Evolutionary conservation across 768 basidiomycete genomes (phyloP).

Genomic region (Phaeotremella fagi): DNA sequence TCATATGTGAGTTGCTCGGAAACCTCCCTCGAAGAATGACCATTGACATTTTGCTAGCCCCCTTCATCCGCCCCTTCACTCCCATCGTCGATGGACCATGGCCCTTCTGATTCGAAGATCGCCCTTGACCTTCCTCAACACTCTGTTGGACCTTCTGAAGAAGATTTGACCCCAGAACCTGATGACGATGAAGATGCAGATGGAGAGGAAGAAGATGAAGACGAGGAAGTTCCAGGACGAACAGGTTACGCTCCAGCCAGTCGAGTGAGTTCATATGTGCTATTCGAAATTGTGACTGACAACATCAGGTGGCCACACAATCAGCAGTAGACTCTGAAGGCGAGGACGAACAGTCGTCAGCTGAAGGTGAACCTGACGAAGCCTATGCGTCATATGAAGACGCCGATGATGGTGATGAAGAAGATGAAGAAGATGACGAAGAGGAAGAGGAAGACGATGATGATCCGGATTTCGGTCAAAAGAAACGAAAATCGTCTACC

Average conservation of each 20-base stretch:
- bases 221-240: neutral
- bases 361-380: neutral
- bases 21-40: neutral
- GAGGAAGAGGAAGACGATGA: slow-evolving; percentile 32
- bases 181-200: slow-evolving; percentile 14
- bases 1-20: neutral
- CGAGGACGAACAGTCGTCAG: neutral
- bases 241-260: neutral
- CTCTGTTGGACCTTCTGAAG: slow-evolving; percentile 18
- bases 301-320: neutral
- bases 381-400: neutral
- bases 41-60: neutral
- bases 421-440: slow-evolving; percentile 27
- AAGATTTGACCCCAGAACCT: slow-evolving; percentile 30
- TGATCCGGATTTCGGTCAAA: slow-evolving; percentile 24
- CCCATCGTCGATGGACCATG: neutral
- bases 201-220: slow-evolving; percentile 12
- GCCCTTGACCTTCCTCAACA: slow-evolving; percentile 11
- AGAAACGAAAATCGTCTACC: slow-evolving; percentile 13
- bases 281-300: neutral
- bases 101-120: slow-evolving; percentile 7
- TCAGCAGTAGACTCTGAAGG: neutral
- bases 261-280: neutral
- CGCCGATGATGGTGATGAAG: slow-evolving; percentile 19
- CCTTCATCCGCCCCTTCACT: neutral